These are phyloP conservation scores for Acer saccharum DNA, from an alignment of 345 rosid species.

Conservation along the genomic window DNA sequence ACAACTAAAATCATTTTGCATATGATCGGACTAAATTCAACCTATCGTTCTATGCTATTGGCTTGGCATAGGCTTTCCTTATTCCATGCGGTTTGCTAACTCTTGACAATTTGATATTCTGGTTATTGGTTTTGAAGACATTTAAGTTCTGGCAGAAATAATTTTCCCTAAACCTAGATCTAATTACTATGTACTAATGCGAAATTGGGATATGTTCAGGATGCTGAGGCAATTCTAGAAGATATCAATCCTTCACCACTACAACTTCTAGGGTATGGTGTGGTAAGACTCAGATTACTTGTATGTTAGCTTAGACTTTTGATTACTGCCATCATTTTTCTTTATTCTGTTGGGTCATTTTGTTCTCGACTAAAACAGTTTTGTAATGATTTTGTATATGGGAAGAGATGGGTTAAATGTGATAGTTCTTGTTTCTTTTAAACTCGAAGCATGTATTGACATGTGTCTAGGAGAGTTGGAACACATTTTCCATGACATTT, in stretches of 20 bases:
- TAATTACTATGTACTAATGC: not conserved
- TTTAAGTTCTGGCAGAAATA: not conserved
- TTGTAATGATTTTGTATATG: not conserved
- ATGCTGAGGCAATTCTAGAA: constrained; percentile 90
- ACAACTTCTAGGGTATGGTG: constrained; percentile 67
- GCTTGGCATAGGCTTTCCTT: not conserved
- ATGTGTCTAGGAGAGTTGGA: not conserved
- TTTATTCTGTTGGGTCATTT: not conserved
- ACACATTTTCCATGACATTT: not conserved
- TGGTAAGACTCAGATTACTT: constrained; percentile 54
- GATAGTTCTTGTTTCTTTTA: constrained; percentile 1
- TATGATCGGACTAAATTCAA: not conserved
- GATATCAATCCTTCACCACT: constrained; percentile 74
- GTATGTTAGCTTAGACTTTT: not conserved
- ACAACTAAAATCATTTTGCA: not conserved
- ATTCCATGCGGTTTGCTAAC: not conserved
- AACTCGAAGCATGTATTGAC: not conserved
- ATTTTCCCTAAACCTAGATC: not conserved
- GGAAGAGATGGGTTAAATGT: not conserved
- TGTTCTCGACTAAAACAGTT: not conserved
- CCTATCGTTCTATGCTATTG: not conserved
- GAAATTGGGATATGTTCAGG: constrained; percentile 46
- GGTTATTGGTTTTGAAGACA: not conserved
- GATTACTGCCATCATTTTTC: not conserved
- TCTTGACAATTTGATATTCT: not conserved